Base-by-base conservation (phyloP, 2,329 filamentous ascomycete genomes). In the Nigrospora osmanthi region DNA sequence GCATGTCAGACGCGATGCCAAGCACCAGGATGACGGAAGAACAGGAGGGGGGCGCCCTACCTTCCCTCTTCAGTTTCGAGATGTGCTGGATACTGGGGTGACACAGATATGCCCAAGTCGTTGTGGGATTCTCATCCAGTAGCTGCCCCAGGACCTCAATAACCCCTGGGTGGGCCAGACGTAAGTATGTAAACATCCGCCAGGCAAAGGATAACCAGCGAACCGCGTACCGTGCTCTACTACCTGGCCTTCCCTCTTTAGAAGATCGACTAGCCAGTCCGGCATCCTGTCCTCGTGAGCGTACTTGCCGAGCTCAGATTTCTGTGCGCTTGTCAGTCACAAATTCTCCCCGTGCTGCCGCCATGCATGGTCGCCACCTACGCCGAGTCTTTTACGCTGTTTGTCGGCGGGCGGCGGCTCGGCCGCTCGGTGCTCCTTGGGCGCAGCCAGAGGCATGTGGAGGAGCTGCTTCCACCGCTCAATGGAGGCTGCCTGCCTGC, bases 251-350 rank as follows among this genome's bases (percentile, higher is more conserved):
- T 80, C 73, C 36, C 71, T 74, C 49, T 81, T 70, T 2, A 91
- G 70, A 50, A 87, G 67, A 13, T 70, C 69, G 14, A 76, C 71
- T 1, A 90, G 72, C 79, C 80, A 85, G 10, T 70, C 65, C 0
- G 87, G 87, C 87, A 90, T 90, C 52, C 77, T 73, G 35, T 81
- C 77, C 60, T 91, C 87, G 53, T 87, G 71, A 1, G 84, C 84
- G 63, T 85, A 81, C 23, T 80, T 79, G 0, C 87, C 87, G 13
- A 91, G 69, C 55, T 89, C 83, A 58, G 72, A 66, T 72, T 76
- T 74, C 61, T 75, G 51, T 6, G 56, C 44, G 40, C 38, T 3
- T 43, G 48, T 44, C 15, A 51, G 40, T 23, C 19, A 35, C n/a
- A n/a, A n/a, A n/a, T n/a, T n/a, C n/a, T n/a, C n/a, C 16, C 12